These are phyloP conservation scores for Wickerhamomyces canadensis DNA, from an alignment of 805 yeast species.

Conservation along the genomic window DNA sequence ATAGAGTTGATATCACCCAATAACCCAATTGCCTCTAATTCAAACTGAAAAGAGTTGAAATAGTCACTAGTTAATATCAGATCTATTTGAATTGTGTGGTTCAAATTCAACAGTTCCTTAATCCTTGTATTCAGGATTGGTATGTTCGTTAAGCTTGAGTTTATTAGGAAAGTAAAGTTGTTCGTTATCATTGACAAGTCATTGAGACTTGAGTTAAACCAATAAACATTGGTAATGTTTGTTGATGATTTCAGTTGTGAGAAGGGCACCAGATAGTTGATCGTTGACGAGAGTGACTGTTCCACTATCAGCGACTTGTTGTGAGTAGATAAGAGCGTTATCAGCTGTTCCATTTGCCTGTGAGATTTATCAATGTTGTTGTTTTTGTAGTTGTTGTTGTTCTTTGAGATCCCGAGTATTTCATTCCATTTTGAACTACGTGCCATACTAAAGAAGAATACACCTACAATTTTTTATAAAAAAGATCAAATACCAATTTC, in stretches of 20 bases:
- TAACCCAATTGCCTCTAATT: constrained; percentile 22
- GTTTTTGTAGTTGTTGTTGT: not conserved
- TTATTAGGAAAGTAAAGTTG: constrained; percentile 21
- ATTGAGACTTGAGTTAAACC: constrained; percentile 32
- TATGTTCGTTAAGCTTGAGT: constrained; percentile 17
- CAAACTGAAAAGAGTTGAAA: constrained; percentile 28
- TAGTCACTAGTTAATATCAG: constrained; percentile 32
- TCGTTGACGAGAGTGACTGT: constrained; percentile 37
- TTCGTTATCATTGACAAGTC: constrained; percentile 7
- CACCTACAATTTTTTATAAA: too few relatives aligned
- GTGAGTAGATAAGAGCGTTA: constrained; percentile 20
- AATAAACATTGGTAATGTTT: constrained; percentile 42
- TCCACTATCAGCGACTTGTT: constrained; percentile 35
- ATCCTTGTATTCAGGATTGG: constrained; percentile 11
- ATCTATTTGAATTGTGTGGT: constrained; percentile 13
- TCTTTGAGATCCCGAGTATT: too few relatives aligned
- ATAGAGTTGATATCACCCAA: constrained; percentile 16
- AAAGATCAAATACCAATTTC: too few relatives aligned
- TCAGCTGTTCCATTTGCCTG: constrained; percentile 2
- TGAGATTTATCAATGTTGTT: too few relatives aligned
- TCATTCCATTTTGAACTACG: too few relatives aligned
- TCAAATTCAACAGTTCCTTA: constrained; percentile 12
- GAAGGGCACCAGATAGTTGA: constrained; percentile 54
- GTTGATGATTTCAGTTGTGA: constrained; percentile 44
- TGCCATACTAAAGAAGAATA: too few relatives aligned